A percentile compares a stretch with the other conserved stretches of the same genome.
phyloP scores from a whole-genome alignment of 768 basidiomycete genomes.

The Leucosporidium creatinivorum region DNA sequence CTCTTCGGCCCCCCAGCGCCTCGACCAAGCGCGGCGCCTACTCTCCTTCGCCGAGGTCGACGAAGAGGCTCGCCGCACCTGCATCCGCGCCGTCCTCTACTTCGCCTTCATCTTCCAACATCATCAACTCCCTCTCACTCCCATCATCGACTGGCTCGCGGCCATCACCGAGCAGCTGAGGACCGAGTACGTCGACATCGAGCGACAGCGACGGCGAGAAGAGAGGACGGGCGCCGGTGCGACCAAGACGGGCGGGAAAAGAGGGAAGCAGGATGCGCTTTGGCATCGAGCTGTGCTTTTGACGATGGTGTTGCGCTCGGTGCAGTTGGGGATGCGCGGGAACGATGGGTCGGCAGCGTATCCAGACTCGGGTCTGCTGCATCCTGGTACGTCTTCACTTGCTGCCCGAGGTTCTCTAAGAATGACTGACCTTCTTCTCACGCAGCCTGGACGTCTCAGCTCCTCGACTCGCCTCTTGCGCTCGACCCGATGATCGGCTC shows the following conservation, averaged over 20 bases:
- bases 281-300: slow-evolving; percentile 42
- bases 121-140: slow-evolving; percentile 49
- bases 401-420: no score
- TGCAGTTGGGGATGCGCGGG: slow-evolving; percentile 50
- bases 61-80: slow-evolving; percentile 56
- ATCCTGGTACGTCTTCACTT: slow-evolving; percentile 44
- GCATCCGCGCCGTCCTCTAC: slow-evolving; percentile 66
- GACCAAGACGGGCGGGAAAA: not conserved
- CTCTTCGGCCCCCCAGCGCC: slow-evolving; percentile 47
- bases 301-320: slow-evolving; percentile 52
- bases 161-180: slow-evolving; percentile 55
- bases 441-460: slow-evolving; percentile 52
- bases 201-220: slow-evolving; percentile 31
- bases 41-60: slow-evolving; percentile 62
- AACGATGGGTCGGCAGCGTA: slow-evolving; percentile 43
- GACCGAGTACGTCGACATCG: slow-evolving; percentile 49
- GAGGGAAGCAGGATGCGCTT: slow-evolving; percentile 13
- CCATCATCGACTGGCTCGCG: slow-evolving; percentile 58
- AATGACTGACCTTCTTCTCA: not conserved
- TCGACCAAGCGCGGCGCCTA: slow-evolving; percentile 62
- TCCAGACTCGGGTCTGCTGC: slow-evolving; percentile 58
- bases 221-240: slow-evolving; percentile 22
- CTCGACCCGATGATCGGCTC: slow-evolving; percentile 50
- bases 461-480: slow-evolving; percentile 48
- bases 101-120: slow-evolving; percentile 58